These are phyloP conservation scores for Lactarius hatsudake DNA, from an alignment of 768 basidiomycete genomes.

Conservation along the genomic window DNA sequence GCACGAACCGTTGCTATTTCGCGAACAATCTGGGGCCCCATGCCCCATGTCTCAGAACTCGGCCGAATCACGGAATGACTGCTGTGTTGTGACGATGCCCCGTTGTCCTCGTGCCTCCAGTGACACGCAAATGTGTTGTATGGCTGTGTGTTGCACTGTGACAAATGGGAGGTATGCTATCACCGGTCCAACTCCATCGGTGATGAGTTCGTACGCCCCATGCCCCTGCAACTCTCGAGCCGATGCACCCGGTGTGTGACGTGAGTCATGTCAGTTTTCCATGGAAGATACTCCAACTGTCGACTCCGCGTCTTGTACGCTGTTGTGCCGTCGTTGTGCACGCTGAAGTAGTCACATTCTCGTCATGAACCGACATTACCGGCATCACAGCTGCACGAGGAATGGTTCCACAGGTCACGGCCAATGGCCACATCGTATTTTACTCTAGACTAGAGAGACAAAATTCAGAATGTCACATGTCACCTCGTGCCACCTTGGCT, in stretches of 20 bases:
- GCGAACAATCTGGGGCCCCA: background rate
- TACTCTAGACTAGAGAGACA: background rate
- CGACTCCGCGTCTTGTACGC: background rate
- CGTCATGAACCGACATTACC: background rate
- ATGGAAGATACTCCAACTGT: background rate
- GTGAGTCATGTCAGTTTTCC: background rate
- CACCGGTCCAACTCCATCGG: too few species aligned
- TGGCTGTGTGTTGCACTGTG: background rate
- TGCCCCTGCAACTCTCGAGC: background rate
- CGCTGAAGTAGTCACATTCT: background rate
- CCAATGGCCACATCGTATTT: background rate
- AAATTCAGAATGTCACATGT: background rate
- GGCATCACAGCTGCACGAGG: background rate
- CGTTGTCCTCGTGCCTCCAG: background rate
- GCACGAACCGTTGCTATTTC: background rate
- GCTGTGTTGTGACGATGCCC: background rate
- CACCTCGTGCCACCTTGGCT: background rate
- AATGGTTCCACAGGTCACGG: background rate
- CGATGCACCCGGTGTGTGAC: background rate
- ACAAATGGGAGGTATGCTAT: background rate
- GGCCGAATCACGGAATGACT: background rate
- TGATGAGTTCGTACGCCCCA: background rate
- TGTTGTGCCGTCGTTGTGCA: background rate
- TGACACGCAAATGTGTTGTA: background rate
- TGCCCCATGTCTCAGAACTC: background rate